phyloP scores from a whole-genome alignment of 331 rosid genomes.

The Malus hybrid region DNA sequence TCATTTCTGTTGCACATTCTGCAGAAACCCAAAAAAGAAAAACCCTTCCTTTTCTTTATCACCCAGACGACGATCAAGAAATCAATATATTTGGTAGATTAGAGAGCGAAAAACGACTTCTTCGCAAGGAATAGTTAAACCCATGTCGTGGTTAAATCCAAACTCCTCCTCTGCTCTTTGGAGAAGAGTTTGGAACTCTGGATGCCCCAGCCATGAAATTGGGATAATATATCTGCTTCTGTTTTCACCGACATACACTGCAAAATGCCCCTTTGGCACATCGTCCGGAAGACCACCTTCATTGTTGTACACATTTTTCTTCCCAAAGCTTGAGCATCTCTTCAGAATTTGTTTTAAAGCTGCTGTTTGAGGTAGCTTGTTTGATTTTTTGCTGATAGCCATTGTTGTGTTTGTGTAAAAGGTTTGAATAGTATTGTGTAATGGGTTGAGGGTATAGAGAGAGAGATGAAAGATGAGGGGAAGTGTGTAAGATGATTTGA shows the following conservation, averaged over 20 bases:
- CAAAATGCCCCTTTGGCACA: slow-evolving; percentile 87
- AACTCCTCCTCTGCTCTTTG: slow-evolving; percentile 87
- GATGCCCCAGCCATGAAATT: slow-evolving; percentile 68
- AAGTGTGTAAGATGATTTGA: slow-evolving; percentile 6
- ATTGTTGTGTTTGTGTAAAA: slow-evolving; percentile 15
- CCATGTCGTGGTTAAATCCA: slow-evolving; percentile 80
- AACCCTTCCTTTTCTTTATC: neutral
- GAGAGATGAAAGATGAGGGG: slow-evolving; percentile 1
- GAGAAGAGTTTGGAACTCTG: slow-evolving; percentile 65
- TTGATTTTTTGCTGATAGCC: slow-evolving; percentile 46
- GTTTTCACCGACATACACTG: slow-evolving; percentile 81
- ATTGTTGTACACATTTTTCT: slow-evolving; percentile 41
- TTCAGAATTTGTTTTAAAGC: slow-evolving; percentile 58
- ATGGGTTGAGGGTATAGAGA: neutral
- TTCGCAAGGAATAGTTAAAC: slow-evolving; percentile 83
- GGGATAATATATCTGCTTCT: slow-evolving; percentile 76
- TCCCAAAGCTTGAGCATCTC: slow-evolving; percentile 72
- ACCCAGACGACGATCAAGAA: neutral
- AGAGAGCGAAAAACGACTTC: slow-evolving; percentile 58
- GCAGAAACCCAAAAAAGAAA: neutral
- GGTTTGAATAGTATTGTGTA: neutral
- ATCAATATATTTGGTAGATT: slow-evolving; percentile 20
- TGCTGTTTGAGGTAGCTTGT: slow-evolving; percentile 51
- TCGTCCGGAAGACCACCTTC: slow-evolving; percentile 55
- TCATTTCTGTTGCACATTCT: neutral